A percentile compares a stretch with the other conserved stretches of the same genome.
phyloP scores from a whole-genome alignment of 2,329 filamentous ascomycete genomes.

The Neopestalotiopsis rosae region DNA sequence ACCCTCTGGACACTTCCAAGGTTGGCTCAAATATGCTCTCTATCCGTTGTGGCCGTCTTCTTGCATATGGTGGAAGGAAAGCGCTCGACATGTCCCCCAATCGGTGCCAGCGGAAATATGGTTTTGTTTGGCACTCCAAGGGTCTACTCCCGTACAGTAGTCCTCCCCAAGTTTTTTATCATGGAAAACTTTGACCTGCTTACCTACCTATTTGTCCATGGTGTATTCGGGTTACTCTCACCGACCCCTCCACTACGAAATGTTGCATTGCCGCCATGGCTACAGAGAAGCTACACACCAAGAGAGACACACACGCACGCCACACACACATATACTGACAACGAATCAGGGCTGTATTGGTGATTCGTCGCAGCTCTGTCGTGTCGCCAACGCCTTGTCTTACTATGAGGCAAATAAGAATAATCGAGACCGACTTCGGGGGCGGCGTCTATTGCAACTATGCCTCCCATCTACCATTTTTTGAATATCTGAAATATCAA shows the following conservation, averaged over 20 bases:
- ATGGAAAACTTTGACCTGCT: background rate
- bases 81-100: background rate
- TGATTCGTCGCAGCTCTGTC: background rate
- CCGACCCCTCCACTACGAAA: constrained; percentile 10
- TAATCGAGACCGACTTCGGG: background rate
- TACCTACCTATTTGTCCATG: background rate
- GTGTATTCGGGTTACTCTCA: background rate
- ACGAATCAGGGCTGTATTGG: background rate
- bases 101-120: constrained; percentile 3
- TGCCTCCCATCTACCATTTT: background rate
- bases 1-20: background rate
- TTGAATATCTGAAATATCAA: background rate
- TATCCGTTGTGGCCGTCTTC: background rate
- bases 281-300: background rate
- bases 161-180: background rate
- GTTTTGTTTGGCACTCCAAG: background rate
- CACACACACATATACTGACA: background rate
- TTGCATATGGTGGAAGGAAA: background rate
- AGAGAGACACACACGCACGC: too few relatives aligned
- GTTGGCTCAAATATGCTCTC: background rate
- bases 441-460: background rate
- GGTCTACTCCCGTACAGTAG: background rate
- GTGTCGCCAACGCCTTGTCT: background rate
- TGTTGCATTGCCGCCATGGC: constrained; percentile 1
- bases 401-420: constrained; percentile 11